Base-by-base conservation (phyloP, 306 rosid genomes). In the Prunus fruticosa region DNA sequence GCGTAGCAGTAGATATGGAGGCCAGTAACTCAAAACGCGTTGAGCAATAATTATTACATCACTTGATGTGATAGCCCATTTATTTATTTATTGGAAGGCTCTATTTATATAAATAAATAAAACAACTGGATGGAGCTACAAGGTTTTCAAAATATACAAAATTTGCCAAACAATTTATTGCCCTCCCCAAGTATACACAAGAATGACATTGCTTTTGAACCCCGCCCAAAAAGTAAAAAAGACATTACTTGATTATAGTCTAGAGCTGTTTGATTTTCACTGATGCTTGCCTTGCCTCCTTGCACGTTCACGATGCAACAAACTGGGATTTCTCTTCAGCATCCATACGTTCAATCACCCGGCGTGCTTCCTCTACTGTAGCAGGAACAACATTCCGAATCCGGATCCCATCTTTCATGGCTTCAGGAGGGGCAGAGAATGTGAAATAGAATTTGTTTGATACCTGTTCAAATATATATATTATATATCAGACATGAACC, bases 361-460 rank as follows among this genome's bases (percentile, higher is more conserved):
- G 87, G 22, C 62, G 52, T 64, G 94, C 96, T 85, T 91, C 97
- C 85, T 86, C 96, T 81, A 90, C 93, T 7, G 96, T 87, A 18
- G 79, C 84, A 20, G 96, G 98, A 81, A 93, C 96, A 28, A 90
- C 98, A 41, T 79, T 83, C 63, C 93, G 80, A 76, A 90, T 78
- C 70, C 77, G 88, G 77, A 83, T 67, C 11, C 98, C 95, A 67
- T 83, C 85, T 73, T 76, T 85, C 56, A 84, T 54, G 64, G 90
- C 87, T 75, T 80, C 91, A 2, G 88, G 85, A 58, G 57, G 80
- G 64, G 85, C 87, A 45, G 90, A 83, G 81, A 90, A 93, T 12
- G 98, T 89, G 84, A 93, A 82, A 87, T 93, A 93, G 85, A 93
- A 90, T 83, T 89, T 91, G 83, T 93, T 93, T 76, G 98, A 93